Conservation (phyloP, 768 basidiomycete species). For the Leucosporidium yakuticum region DNA sequence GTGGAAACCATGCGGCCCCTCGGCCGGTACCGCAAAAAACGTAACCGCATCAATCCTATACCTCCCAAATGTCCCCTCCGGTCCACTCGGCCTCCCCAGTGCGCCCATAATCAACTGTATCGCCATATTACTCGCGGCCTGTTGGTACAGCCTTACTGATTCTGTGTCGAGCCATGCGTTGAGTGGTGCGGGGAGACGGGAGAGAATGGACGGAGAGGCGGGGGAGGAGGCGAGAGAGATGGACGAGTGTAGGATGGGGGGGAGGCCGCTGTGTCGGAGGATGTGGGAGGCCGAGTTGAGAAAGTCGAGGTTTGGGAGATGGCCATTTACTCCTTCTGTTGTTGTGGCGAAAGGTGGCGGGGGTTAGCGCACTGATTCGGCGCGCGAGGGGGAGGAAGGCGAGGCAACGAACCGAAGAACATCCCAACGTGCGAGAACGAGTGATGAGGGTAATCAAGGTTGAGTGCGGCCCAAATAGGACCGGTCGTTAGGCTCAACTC, state of each 20-base stretch:
- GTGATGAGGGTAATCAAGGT: constrained; percentile 92
- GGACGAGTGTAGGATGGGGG: constrained; percentile 68
- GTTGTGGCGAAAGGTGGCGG: background rate
- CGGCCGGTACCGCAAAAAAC: constrained; percentile 75
- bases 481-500: constrained; percentile 64
- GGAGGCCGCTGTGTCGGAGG: constrained; percentile 60
- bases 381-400: background rate
- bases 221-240: background rate
- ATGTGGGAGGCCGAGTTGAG: constrained; percentile 67
- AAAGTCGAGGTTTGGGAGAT: constrained; percentile 91
- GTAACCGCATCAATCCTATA: constrained; percentile 94
- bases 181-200: background rate
- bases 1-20: constrained; percentile 92
- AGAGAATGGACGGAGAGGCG: background rate
- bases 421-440: constrained; percentile 94
- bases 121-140: constrained; percentile 60
- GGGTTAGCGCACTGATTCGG: constrained; percentile 1
- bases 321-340: constrained; percentile 88
- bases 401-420: constrained; percentile 69
- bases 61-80: constrained; percentile 87
- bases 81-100: constrained; percentile 72
- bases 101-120: constrained; percentile 70
- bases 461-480: constrained; percentile 90
- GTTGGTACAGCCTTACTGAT: constrained; percentile 12
- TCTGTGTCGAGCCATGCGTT: background rate